Percentiles rank a stretch among this genome's conserved stretches.
These are phyloP conservation scores for Apiospora marii DNA, from an alignment of 2,329 filamentous ascomycete genomes.

Conservation along the genomic window DNA sequence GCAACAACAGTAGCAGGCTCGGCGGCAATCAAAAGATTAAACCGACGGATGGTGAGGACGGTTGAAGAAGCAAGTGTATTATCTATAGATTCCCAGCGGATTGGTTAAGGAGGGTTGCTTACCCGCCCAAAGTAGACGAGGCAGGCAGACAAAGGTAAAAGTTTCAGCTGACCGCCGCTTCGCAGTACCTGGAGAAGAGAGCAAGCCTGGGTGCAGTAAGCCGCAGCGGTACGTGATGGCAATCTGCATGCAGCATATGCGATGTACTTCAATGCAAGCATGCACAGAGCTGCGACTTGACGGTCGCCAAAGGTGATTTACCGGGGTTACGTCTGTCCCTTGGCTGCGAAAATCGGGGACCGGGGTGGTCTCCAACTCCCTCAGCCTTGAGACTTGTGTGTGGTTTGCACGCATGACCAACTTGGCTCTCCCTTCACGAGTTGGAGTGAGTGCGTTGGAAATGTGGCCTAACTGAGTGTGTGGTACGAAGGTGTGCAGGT, in stretches of 20 bases:
- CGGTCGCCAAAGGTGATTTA: slow-evolving; percentile 11
- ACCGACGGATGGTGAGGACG: background rate
- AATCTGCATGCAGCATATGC: background rate
- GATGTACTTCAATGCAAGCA: background rate
- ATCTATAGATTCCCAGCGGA: background rate
- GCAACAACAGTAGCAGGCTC: background rate
- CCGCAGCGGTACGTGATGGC: slow-evolving; percentile 7
- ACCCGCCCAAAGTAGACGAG: background rate
- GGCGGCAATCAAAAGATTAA: background rate
- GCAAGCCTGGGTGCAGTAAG: slow-evolving; percentile 5
- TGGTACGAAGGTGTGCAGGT: background rate
- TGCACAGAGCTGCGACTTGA: slow-evolving; percentile 11
- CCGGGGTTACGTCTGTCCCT: background rate
- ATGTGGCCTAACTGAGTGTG: background rate
- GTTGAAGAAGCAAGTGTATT: background rate
- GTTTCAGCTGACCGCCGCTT: background rate
- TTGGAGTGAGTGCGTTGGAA: background rate
- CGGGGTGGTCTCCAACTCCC: background rate
- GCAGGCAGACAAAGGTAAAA: slow-evolving; percentile 16
- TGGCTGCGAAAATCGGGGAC: background rate
- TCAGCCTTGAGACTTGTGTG: background rate
- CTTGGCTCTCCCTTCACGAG: background rate
- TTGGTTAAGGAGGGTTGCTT: background rate
- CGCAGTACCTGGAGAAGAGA: background rate
- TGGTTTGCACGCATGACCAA: background rate